Evolutionary conservation across 305 asterid species (phyloP).

Genomic region (Petunia hybrid): DNA sequence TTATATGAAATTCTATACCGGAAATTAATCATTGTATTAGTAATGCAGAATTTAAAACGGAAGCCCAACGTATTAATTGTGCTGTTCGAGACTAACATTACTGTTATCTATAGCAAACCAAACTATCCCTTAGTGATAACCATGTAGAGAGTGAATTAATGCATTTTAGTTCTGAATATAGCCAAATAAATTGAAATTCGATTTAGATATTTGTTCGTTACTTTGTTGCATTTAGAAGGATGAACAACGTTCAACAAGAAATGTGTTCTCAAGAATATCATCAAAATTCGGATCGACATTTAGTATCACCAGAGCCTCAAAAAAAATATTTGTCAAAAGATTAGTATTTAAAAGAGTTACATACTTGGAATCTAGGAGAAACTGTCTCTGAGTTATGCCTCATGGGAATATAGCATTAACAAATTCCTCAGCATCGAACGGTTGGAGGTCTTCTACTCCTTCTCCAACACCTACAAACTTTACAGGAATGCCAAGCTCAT

Average conservation of each 20-base stretch:
- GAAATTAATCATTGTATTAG: no score
- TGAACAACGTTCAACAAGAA: neutral
- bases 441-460: slow-evolving; percentile 89
- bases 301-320: neutral
- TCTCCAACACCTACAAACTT: slow-evolving; percentile 97
- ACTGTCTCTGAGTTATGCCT: slow-evolving; percentile 33
- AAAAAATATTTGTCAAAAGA: neutral
- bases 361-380: slow-evolving; percentile 22
- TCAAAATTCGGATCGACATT: neutral
- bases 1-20: neutral
- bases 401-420: slow-evolving; percentile 90
- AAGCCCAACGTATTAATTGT: neutral
- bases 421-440: slow-evolving; percentile 85
- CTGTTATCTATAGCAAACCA: neutral
- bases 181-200: no score
- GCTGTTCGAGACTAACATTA: neutral
- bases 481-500: slow-evolving; percentile 96
- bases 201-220: neutral
- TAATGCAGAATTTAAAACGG: neutral
- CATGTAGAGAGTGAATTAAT: neutral
- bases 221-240: neutral
- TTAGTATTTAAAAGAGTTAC: neutral
- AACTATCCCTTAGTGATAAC: neutral
- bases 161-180: no score
- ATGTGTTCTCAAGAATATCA: slow-evolving; percentile 2